Evolutionary conservation across 2,329 filamentous ascomycete genomes (phyloP), one percentile per base, ranked within the genome.

Genomic region (Orbilia oligospora): DNA sequence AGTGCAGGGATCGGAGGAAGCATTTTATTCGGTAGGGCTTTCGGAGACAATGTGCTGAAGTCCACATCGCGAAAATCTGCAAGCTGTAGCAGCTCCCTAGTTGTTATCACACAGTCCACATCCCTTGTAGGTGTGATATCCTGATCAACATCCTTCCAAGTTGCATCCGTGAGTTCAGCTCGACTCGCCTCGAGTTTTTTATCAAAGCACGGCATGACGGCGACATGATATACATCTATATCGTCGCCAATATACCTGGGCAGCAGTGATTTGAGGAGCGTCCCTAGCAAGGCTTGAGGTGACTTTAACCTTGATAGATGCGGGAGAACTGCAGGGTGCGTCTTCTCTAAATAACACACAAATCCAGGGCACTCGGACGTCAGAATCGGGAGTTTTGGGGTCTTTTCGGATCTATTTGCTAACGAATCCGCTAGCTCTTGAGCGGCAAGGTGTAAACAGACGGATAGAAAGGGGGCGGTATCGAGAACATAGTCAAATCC

Each of bases 321-420:
- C 30, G 94, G 93, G 63, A 99, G 88, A 70, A 98, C 90, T 83
- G 97, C 91, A 0, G 96, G 94, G 83, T 99, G 96, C 70, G 95
- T 98, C 86, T 99, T 98, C 84, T 99, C 96, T 27, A 95, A 95
- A 83, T 99, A 99, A 85, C 96, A 99, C 71, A 99, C 95, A 94
- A 97, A 99, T 6, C 96, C 96, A 0, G 96, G 96, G 84, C 96
- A 99, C 20, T 93, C 93, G 2, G 94, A 94, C 8, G 94, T 93
- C 51, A 99, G 88, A 33, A 95, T 90, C 0, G 93, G 92, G 79
- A 85, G 85, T 81, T 87, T 88, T 3, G 85, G 85, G 63, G 56
- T 51, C 22, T 80, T 71, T n/a, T n/a, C n/a, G 36, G 68, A 27
- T 80, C 51, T 81, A 76, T 30, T 61, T 18, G 68, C 82, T 70